phyloP scores from a whole-genome alignment of 2,329 filamentous ascomycete species.

The Colletotrichum musicola region DNA sequence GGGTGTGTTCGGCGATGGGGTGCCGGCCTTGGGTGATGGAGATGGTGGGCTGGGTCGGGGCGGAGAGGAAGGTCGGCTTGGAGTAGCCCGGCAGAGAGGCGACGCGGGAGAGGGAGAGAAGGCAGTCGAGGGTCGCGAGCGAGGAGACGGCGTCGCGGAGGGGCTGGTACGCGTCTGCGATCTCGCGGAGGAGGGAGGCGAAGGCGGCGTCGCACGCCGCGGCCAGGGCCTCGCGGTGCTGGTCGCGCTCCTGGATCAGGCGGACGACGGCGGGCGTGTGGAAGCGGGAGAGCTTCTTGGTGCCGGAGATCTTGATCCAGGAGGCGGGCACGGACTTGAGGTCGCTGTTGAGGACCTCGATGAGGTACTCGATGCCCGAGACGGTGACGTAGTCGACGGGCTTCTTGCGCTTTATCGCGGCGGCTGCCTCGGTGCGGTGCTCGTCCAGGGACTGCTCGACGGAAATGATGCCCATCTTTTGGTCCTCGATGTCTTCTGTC shows the following conservation, averaged over 20 bases:
- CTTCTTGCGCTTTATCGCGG: conserved; percentile 76
- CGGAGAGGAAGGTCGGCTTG: conserved; percentile 76
- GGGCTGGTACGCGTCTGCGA: conserved; percentile 84
- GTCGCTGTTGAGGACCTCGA: conserved; percentile 87
- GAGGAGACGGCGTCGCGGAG: conserved; percentile 90
- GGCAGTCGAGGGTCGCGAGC: conserved; percentile 88
- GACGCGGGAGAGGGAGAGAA: conserved; percentile 86
- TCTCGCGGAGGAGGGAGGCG: conserved; percentile 74
- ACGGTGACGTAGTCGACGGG: conserved; percentile 85
- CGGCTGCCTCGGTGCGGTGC: conserved; percentile 78
- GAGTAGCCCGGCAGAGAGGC: conserved; percentile 89
- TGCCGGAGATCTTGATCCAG: conserved; percentile 95
- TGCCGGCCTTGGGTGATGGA: conserved; percentile 83
- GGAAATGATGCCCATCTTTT: conserved; percentile 90
- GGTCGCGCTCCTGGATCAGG: conserved; percentile 88
- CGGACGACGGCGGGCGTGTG: conserved; percentile 92
- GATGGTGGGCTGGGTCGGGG: conserved; percentile 75
- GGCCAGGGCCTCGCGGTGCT: conserved; percentile 92
- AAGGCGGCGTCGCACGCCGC: conserved; percentile 93
- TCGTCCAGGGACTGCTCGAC: conserved; percentile 90
- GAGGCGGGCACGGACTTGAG: conserved; percentile 92
- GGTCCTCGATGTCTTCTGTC: conserved; percentile 87
- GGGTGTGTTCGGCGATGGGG: conserved; percentile 93
- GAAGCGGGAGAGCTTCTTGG: conserved; percentile 91
- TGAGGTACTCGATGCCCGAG: conserved; percentile 91